Base-by-base conservation (phyloP, 208 protist genomes). In the Strigomonas culicis region DNA sequence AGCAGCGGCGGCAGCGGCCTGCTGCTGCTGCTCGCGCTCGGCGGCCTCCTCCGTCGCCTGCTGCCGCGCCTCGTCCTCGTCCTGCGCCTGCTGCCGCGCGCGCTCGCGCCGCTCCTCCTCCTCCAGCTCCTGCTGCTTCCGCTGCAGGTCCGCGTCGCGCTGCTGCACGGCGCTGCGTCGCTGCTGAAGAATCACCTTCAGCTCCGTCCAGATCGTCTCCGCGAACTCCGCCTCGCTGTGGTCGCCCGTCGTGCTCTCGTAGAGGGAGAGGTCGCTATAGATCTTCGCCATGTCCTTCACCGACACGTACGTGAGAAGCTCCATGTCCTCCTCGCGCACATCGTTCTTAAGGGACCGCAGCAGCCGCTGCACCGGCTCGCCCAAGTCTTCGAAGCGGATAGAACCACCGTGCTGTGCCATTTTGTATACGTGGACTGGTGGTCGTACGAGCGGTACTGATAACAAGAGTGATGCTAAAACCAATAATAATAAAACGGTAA, bases 271-370 rank as follows among this genome's bases (percentile, higher is more conserved):
- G 62, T 93, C 85, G 24, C 74, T 78, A 66, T 93, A 89, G 52
- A 96, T 93, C 59, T 86, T 92, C 31, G 84, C 79, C 85, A 96
- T 92, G 69, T 91, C 90, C 76, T 82, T 83, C 47, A 93, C 87
- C 3, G 84, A 88, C 13, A 93, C 83, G 53, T 82, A 84, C 64
- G 86, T 73, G 4, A 96, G 82, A 51, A 96, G 74, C 19, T 69
- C 81, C 83, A 90, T 89, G 53, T 96, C 87, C 21, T 89, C 87
- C 22, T 87, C 79, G 25, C 72, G 79, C 32, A 87, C 66, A 22
- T 81, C 79, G 22, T 75, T 73, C 56, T 88, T 84, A 21, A 93
- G 62, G 25, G 75, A 78, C 34, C 67, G 80, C 50, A 96, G 67
- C 47, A 94, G 78, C 15, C 80, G 68, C 75, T 88, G 84, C 44